These are phyloP conservation scores for Penicillium sp. DNA, from an alignment of 2,329 filamentous ascomycete genomes.

Conservation along the genomic window DNA sequence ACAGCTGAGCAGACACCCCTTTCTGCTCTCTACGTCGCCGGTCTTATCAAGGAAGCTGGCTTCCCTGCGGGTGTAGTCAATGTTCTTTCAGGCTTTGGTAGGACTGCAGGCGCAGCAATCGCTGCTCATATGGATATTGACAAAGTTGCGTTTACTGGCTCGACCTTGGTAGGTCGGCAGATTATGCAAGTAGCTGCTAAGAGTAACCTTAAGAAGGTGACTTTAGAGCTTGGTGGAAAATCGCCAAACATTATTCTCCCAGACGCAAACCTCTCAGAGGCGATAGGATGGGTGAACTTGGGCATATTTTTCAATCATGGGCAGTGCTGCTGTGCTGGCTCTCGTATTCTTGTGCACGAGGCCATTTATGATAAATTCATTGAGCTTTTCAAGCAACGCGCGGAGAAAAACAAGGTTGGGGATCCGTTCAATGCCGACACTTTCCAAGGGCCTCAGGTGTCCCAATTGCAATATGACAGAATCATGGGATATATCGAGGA, in stretches of 20 bases:
- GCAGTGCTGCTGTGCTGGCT: background rate
- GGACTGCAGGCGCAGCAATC: conserved; percentile 39
- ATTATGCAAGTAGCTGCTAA: background rate
- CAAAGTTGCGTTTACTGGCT: conserved; percentile 4
- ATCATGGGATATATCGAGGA: conserved; percentile 76
- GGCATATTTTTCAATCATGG: conserved; percentile 1
- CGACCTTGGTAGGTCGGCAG: background rate
- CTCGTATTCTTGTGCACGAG: background rate
- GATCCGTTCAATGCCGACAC: conserved; percentile 70
- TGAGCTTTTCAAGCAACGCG: background rate
- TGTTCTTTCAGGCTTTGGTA: conserved; percentile 71
- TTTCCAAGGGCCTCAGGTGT: conserved; percentile 86
- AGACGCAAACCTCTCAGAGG: background rate
- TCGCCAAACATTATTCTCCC: background rate
- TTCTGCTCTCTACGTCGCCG: conserved; percentile 60
- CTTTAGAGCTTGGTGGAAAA: conserved; percentile 4
- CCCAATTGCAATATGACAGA: conserved; percentile 78
- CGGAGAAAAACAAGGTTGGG: background rate
- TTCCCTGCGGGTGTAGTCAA: conserved; percentile 63
- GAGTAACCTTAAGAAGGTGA: background rate
- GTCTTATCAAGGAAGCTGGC: conserved; percentile 58
- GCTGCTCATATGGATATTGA: background rate
- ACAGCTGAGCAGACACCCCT: conserved; percentile 66
- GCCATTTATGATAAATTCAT: conserved; percentile 1
- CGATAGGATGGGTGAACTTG: background rate